Percentiles rank a stretch among this genome's conserved stretches.
Conservation (phyloP, 148 eudicot genomes). For the Spergularia bocconei region DNA sequence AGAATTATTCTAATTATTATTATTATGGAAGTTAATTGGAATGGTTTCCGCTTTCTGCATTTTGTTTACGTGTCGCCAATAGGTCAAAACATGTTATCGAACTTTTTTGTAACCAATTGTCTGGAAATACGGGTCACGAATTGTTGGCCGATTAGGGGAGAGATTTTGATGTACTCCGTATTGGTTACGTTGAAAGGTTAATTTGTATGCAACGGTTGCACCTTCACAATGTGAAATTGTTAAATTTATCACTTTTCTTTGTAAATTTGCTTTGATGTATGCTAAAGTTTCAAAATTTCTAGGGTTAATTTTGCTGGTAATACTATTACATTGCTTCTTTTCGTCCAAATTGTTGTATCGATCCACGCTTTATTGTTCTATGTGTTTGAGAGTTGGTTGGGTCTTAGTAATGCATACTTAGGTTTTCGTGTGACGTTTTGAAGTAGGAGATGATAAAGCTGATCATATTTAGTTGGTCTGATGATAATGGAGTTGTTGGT, state of each 20-base stretch:
- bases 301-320: not conserved
- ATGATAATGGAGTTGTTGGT: too few relatives aligned
- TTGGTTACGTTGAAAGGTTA: too few relatives aligned
- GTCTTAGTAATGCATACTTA: not conserved
- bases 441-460: not conserved
- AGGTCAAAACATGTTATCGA: too few relatives aligned
- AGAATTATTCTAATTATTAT: not conserved
- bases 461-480: not conserved
- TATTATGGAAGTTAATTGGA: not conserved
- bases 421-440: not conserved
- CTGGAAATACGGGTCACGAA: too few relatives aligned
- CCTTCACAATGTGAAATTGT: not conserved
- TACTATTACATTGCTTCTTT: not conserved
- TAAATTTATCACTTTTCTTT: not conserved
- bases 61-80: too few relatives aligned
- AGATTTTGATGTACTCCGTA: too few relatives aligned
- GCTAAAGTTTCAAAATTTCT: not conserved
- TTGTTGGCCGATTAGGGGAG: too few relatives aligned
- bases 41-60: not conserved
- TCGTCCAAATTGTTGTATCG: too few relatives aligned
- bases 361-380: too few relatives aligned
- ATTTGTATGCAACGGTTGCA: too few relatives aligned
- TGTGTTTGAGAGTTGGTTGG: too few relatives aligned
- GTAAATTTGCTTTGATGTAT: not conserved
- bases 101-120: not conserved